Conservation (phyloP, 2,329 filamentous ascomycete genomes). For the Ustulina deusta region DNA sequence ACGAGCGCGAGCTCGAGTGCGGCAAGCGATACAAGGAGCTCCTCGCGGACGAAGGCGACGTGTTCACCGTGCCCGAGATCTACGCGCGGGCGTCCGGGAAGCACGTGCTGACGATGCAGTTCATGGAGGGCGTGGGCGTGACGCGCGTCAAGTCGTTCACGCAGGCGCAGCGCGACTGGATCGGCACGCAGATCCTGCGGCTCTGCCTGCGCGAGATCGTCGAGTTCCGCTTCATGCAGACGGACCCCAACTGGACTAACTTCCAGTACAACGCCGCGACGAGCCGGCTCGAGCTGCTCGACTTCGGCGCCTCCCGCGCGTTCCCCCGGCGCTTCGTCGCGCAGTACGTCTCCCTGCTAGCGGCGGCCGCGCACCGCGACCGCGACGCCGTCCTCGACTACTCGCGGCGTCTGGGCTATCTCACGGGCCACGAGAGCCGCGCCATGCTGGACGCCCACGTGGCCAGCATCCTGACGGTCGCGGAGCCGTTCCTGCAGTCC, state of each 20-base stretch:
- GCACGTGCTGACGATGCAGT: constrained; percentile 92
- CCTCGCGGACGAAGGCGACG: constrained; percentile 77
- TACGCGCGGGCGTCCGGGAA: constrained; percentile 83
- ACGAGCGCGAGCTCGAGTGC: constrained; percentile 86
- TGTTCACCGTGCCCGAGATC: constrained; percentile 84
- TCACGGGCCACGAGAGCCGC: constrained; percentile 88
- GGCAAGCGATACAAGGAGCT: constrained; percentile 80
- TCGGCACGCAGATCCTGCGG: constrained; percentile 91
- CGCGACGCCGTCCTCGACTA: constrained; percentile 71
- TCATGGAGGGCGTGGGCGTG: constrained; percentile 86
- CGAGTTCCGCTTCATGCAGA: constrained; percentile 98
- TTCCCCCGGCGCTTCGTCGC: constrained; percentile 84
- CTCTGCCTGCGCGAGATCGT: constrained; percentile 93
- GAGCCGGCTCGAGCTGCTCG: constrained; percentile 85
- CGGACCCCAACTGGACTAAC: constrained; percentile 99
- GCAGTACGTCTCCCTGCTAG: constrained; percentile 82
- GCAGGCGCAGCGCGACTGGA: constrained; percentile 92
- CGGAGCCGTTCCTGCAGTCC: constrained; percentile 84
- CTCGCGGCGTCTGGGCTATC: constrained; percentile 84
- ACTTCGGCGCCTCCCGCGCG: constrained; percentile 93
- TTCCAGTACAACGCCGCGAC: constrained; percentile 86
- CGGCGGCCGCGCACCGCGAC: constrained; percentile 81
- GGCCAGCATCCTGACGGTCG: constrained; percentile 87
- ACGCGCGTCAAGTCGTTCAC: constrained; percentile 79
- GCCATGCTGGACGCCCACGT: constrained; percentile 92